Evolutionary conservation across 176 grass and related monocot genomes (phyloP), one percentile per base, ranked within the genome.

Genomic region (Cenchrus fungigraminus): DNA sequence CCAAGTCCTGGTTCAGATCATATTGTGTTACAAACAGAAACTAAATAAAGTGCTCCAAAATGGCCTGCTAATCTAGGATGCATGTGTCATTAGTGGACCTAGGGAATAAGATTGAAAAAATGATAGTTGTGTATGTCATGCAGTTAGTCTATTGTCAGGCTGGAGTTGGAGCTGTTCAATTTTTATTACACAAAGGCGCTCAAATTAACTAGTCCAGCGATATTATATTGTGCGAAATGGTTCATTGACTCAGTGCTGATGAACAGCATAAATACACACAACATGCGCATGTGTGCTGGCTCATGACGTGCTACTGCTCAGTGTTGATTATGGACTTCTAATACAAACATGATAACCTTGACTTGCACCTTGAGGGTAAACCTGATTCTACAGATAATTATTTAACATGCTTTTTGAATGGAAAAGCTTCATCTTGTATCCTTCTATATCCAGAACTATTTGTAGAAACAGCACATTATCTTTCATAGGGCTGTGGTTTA

Each of bases 1-100:
- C 92, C 95, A 54, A 98, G 90, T 73, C 95, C 94, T 97, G 79
- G 53, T 65, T 77, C 77, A 93, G 29, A 68, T 73, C 19, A 87
- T 15, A n/a, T 52, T 89, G 14, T 45, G 44, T 86, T 49, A 86
- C n/a, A 73, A 79, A 71, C 22, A 73, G 9, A 13, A 61, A 79
- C 12, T 50, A 12, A 50, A 72, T 50, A 55, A 45, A 72, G 61
- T 73, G 46, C 44, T 79, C 65, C n/a, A 58, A 80, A 88, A 71
- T 78, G 58, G 10, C 58, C 57, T 46, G 53, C 9, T 80, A 72
- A 53, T 68, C 47, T 54, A 80, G 10, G 78, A 13, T 68, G 63
- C 29, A 80, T 55, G 29, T 34, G 17, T 51, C 60, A 79, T 64
- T 13, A 14, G 44, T 49, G 14, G 3, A 49, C 43, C 58, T 79